Conservation (phyloP, 371 early-diverging fungal species). For the Quaeritorhiza haematococci region DNA sequence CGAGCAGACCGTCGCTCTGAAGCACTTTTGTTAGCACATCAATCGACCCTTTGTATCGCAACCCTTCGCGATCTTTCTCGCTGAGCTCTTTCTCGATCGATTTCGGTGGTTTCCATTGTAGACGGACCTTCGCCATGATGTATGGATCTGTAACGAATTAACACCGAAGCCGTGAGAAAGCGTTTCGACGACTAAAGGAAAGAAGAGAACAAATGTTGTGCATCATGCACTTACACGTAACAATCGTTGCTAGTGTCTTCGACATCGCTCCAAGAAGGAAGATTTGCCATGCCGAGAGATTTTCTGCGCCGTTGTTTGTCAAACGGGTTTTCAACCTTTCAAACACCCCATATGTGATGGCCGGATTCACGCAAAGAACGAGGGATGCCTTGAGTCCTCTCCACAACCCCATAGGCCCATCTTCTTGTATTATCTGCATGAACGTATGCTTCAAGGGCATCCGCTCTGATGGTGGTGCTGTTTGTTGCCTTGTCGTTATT, state of each 20-base stretch:
- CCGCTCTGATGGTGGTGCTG: slow-evolving; percentile 16
- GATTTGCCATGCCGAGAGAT: slow-evolving; percentile 70
- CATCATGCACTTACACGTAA: slow-evolving; percentile 43
- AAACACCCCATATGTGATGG: slow-evolving; percentile 95
- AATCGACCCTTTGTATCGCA: slow-evolving; percentile 72
- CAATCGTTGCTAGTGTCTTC: slow-evolving; percentile 81
- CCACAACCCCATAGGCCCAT: slow-evolving; percentile 73
- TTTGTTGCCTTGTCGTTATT: slow-evolving; percentile 61
- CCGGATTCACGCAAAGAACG: slow-evolving; percentile 88
- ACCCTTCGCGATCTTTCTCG: slow-evolving; percentile 38
- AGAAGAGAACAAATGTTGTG: slow-evolving; percentile 1
- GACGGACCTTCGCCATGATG: slow-evolving; percentile 90
- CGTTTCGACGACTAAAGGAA: slow-evolving; percentile 32
- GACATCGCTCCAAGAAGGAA: slow-evolving; percentile 87
- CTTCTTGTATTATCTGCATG: slow-evolving; percentile 66
- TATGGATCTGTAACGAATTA: slow-evolving; percentile 93
- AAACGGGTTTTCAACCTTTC: slow-evolving; percentile 68
- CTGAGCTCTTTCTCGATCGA: slow-evolving; percentile 45
- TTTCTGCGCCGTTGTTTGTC: slow-evolving; percentile 2
- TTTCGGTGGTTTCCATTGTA: slow-evolving; percentile 82
- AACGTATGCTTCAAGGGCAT: slow-evolving; percentile 48
- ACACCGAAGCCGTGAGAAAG: too few species aligned
- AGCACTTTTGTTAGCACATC: slow-evolving; percentile 82
- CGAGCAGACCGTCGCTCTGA: slow-evolving; percentile 73
- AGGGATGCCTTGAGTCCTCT: slow-evolving; percentile 71